Conservation (phyloP, 2,329 filamentous ascomycete species). For the Trichoderma sp. region DNA sequence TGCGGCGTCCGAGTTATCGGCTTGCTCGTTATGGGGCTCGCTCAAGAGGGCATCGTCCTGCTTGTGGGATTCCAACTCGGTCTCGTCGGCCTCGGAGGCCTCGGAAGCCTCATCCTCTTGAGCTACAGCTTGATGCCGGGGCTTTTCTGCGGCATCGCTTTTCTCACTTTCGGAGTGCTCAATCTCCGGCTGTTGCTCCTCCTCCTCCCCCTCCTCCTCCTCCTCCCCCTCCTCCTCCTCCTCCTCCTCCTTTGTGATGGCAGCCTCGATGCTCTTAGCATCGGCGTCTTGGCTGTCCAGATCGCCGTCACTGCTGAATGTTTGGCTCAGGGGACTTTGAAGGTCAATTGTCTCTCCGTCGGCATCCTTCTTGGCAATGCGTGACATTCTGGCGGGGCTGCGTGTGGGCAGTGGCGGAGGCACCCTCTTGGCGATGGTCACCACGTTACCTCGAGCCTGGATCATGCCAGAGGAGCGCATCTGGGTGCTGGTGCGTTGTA, state of each 20-base stretch:
- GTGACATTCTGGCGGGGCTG: conserved; percentile 67
- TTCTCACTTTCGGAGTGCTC: background rate
- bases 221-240: background rate
- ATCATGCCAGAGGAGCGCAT: conserved; percentile 67
- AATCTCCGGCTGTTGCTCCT: background rate
- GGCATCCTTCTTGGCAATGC: conserved; percentile 48
- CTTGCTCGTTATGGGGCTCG: conserved; percentile 29
- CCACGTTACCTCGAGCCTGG: conserved; percentile 72
- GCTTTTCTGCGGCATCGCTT: conserved; percentile 2
- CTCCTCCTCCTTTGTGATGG: background rate
- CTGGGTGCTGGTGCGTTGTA: conserved; percentile 56
- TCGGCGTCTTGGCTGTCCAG: conserved; percentile 27
- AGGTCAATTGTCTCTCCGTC: conserved; percentile 62
- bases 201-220: background rate
- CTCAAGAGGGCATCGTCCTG: conserved; percentile 1
- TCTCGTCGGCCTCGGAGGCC: background rate
- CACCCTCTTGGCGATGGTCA: conserved; percentile 79
- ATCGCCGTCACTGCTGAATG: conserved; percentile 45
- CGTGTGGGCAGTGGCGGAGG: conserved; percentile 77
- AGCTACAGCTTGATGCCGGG: background rate
- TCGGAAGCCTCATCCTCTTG: background rate
- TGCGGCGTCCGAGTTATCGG: conserved; percentile 35
- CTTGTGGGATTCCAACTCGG: background rate
- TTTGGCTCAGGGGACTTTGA: conserved; percentile 53
- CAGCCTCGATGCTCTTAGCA: background rate